These are phyloP conservation scores for Punctularia strigosozonata DNA, from an alignment of 768 basidiomycete species.

Conservation along the genomic window DNA sequence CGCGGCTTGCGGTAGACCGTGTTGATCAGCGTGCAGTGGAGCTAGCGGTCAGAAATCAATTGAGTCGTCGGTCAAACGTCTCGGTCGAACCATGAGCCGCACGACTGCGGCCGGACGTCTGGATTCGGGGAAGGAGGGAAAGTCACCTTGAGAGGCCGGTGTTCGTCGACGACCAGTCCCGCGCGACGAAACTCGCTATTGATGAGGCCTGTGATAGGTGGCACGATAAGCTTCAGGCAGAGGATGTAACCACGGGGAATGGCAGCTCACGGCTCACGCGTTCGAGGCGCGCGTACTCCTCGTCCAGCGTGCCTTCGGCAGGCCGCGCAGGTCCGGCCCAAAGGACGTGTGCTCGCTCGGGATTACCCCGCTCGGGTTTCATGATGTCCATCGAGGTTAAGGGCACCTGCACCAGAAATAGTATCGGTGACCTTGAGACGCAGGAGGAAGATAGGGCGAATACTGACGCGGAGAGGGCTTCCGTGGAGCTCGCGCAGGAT, in stretches of 20 bases:
- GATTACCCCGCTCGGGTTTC: slow-evolving; percentile 24
- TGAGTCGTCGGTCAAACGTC: background rate
- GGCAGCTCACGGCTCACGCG: no score
- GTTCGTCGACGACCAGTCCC: slow-evolving; percentile 20
- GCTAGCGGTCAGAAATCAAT: slow-evolving; percentile 9
- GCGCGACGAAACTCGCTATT: slow-evolving; percentile 17
- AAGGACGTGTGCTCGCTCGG: slow-evolving; percentile 38
- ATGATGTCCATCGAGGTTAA: slow-evolving; percentile 41
- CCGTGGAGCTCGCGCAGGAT: slow-evolving; percentile 30
- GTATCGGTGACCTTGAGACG: no score
- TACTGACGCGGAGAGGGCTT: slow-evolving; percentile 18
- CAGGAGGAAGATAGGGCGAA: no score
- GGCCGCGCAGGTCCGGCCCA: slow-evolving; percentile 39
- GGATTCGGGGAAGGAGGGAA: background rate
- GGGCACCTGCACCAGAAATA: no score
- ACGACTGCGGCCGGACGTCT: background rate
- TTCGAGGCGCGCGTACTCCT: slow-evolving; percentile 17
- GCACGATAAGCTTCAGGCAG: no score
- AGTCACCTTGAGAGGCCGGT: slow-evolving; percentile 22
- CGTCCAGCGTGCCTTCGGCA: no score
- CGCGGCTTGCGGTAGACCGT: slow-evolving; percentile 19
- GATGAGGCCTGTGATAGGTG: slow-evolving; percentile 16
- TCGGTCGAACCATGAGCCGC: no score
- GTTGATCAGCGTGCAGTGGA: slow-evolving; percentile 26
- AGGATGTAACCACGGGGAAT: no score